phyloP scores from a whole-genome alignment of 164 flowering plant genomes.

The Kalanchoe fedtschenkoi region DNA sequence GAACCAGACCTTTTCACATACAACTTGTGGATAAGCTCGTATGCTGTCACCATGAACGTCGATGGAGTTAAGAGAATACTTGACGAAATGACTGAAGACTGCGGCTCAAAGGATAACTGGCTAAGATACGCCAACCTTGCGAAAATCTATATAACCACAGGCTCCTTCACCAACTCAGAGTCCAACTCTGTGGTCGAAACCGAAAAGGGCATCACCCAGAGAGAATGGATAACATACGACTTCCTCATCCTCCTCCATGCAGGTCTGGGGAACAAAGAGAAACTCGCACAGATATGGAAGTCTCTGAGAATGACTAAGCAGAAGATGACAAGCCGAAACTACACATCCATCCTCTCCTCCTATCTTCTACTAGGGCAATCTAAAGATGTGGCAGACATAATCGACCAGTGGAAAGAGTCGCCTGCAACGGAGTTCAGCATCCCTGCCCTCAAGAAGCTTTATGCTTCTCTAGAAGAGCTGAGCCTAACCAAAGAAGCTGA shows the following conservation, averaged over 20 bases:
- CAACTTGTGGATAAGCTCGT: slow-evolving; percentile 81
- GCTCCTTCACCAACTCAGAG: slow-evolving; percentile 36
- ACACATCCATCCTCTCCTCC: slow-evolving; percentile 50
- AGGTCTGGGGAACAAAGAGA: slow-evolving; percentile 56
- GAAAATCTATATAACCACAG: slow-evolving; percentile 40
- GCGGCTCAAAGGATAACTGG: slow-evolving; percentile 49
- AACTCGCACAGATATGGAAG: slow-evolving; percentile 68
- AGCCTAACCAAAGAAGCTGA: slow-evolving; percentile 43
- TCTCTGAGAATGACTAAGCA: slow-evolving; percentile 59
- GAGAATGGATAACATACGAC: slow-evolving; percentile 86
- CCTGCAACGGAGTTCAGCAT: slow-evolving; percentile 38
- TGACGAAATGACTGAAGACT: slow-evolving; percentile 47
- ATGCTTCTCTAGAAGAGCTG: slow-evolving; percentile 34
- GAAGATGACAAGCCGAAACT: slow-evolving; percentile 69
- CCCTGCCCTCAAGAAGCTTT: slow-evolving; percentile 37
- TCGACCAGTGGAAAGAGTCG: slow-evolving; percentile 74
- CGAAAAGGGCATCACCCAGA: slow-evolving; percentile 48
- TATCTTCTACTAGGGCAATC: slow-evolving; percentile 65
- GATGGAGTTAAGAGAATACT: slow-evolving; percentile 49
- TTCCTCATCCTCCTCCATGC: slow-evolving; percentile 64
- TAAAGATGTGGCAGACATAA: slow-evolving; percentile 54
- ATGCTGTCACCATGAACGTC: slow-evolving; percentile 60
- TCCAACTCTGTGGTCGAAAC: slow-evolving; percentile 38
- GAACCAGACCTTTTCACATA: slow-evolving; percentile 74
- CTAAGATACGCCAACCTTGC: slow-evolving; percentile 44